Evolutionary conservation across 192 early-diverging fungal species (phyloP).

Genomic region (Lobosporangium transversale): DNA sequence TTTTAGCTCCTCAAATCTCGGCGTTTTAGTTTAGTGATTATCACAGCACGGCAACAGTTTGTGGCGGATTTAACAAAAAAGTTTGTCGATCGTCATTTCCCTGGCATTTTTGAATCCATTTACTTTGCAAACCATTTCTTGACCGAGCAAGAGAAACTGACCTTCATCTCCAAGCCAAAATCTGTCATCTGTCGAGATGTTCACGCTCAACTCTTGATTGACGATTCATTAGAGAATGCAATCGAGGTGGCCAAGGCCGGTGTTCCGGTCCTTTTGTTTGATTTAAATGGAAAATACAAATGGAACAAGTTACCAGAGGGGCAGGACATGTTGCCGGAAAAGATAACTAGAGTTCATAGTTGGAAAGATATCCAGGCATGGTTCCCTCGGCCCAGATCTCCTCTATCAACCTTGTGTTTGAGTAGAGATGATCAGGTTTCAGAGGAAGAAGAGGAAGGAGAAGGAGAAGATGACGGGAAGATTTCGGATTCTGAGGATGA

Average conservation of each 20-base stretch:
- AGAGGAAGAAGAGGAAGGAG: constrained; percentile 19
- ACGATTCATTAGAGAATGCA: constrained; percentile 64
- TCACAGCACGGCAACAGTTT: constrained; percentile 69
- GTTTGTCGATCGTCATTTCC: constrained; percentile 66
- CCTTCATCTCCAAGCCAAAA: constrained; percentile 65
- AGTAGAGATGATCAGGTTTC: constrained; percentile 26
- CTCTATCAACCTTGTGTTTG: constrained; percentile 41
- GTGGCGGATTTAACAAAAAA: constrained; percentile 64
- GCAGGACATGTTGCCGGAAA: constrained; percentile 47
- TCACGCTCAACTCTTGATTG: constrained; percentile 65
- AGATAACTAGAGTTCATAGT: constrained; percentile 59
- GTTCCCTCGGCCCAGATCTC: constrained; percentile 60
- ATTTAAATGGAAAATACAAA: constrained; percentile 60
- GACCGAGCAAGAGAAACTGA: constrained; percentile 59
- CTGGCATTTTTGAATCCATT: constrained; percentile 70
- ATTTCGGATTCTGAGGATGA: constrained; percentile 16
- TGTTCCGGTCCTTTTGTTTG: constrained; percentile 65
- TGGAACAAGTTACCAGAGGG: constrained; percentile 55
- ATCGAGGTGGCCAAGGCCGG: constrained; percentile 62
- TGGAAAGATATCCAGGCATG: constrained; percentile 63
- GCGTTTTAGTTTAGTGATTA: constrained; percentile 62
- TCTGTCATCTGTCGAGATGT: constrained; percentile 66
- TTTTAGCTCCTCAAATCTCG: constrained; percentile 58
- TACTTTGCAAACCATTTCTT: constrained; percentile 69
- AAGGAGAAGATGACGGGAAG: constrained; percentile 19